Conservation (phyloP, 2,329 filamentous ascomycete species). For the Claviceps citrina region DNA sequence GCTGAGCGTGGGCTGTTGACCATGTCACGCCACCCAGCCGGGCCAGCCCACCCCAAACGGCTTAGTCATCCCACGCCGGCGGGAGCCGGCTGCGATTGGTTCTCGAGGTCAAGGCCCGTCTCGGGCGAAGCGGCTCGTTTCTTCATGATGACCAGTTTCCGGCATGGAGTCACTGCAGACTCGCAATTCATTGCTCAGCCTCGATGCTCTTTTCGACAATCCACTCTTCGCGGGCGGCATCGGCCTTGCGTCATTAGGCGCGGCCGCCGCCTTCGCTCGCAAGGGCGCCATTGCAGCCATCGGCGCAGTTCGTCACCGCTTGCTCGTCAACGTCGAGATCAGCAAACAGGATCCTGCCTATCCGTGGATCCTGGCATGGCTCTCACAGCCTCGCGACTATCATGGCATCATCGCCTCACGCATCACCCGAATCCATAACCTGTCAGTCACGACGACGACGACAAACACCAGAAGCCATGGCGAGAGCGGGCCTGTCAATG, state of each 20-base stretch:
- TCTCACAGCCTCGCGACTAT: constrained; percentile 62
- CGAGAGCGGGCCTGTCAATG: constrained; percentile 50
- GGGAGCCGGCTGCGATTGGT: no score
- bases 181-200: constrained; percentile 24
- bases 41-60: no score
- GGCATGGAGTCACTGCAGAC: constrained; percentile 19
- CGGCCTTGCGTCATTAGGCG: constrained; percentile 78
- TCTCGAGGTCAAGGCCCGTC: no score
- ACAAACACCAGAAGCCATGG: constrained; percentile 46
- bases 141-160: not conserved
- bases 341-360: constrained; percentile 88
- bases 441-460: constrained; percentile 39
- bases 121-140: not conserved
- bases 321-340: constrained; percentile 93
- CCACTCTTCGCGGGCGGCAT: constrained; percentile 59
- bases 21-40: no score
- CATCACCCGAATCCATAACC: constrained; percentile 44
- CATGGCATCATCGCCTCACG: constrained; percentile 43
- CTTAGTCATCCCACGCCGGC: no score
- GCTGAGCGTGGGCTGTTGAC: no score
- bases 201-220: constrained; percentile 47
- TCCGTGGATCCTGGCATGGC: constrained; percentile 86
- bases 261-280: constrained; percentile 65
- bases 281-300: constrained; percentile 58
- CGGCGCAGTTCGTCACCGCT: constrained; percentile 62